These are phyloP conservation scores for Aspergillus intermedius DNA, from an alignment of 2,329 filamentous ascomycete genomes.

Conservation along the genomic window DNA sequence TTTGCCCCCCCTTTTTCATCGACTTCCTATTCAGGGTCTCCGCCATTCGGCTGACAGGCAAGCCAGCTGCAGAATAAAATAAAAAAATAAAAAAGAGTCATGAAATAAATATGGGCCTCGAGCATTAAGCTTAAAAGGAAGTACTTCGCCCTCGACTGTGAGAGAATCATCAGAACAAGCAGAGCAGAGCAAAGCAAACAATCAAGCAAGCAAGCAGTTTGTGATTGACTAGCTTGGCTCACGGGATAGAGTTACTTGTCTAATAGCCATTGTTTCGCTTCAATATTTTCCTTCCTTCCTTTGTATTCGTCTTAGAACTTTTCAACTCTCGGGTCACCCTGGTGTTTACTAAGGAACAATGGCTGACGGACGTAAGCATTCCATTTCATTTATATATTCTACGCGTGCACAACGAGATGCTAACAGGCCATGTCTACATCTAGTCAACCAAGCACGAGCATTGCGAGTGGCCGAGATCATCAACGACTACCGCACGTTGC, in stretches of 20 bases:
- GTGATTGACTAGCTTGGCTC: neutral
- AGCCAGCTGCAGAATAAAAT: neutral
- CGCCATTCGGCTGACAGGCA: neutral
- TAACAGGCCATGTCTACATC: neutral
- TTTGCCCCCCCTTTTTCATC: neutral
- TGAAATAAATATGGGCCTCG: neutral
- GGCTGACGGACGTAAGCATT: constrained; percentile 51
- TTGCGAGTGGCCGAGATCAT: constrained; percentile 58
- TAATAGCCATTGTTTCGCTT: too few relatives aligned
- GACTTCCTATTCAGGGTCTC: constrained; percentile 3
- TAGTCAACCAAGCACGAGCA: constrained; percentile 59
- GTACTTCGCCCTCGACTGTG: neutral
- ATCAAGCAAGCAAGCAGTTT: neutral
- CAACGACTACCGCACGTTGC: constrained; percentile 57
- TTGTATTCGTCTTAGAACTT: neutral
- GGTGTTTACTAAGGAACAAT: constrained; percentile 25
- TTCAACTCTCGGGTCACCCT: neutral
- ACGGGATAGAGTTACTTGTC: too few relatives aligned
- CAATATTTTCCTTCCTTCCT: neutral
- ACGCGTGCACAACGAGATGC: neutral
- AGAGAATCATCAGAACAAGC: neutral
- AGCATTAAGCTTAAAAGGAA: constrained; percentile 1
- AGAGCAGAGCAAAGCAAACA: neutral
- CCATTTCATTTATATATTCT: neutral
- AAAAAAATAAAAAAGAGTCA: neutral